Evolutionary conservation across 2,329 filamentous ascomycete species (phyloP).

Genomic region (Colletotrichum camelliae): DNA sequence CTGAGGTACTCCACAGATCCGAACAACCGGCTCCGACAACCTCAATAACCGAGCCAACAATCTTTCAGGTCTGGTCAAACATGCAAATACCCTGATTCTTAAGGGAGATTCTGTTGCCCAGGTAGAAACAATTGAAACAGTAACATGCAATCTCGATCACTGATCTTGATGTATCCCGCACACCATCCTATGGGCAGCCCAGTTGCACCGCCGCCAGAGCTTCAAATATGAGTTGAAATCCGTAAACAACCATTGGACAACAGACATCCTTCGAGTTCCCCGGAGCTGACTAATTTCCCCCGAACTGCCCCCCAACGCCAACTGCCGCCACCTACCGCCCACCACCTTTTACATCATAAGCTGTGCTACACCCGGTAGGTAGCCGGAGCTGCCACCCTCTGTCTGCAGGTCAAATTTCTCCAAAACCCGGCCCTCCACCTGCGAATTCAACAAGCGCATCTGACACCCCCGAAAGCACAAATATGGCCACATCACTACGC

Average conservation of each 20-base stretch:
- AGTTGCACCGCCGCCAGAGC: not conserved
- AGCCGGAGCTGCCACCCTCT: not conserved
- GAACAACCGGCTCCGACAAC: not conserved
- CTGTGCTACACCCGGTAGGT: not conserved
- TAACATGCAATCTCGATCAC: not conserved
- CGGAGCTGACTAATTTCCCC: slow-evolving; percentile 10
- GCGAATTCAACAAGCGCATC: not conserved
- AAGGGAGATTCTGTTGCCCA: not conserved
- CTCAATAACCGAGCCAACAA: not conserved
- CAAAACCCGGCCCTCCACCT: slow-evolving; percentile 23
- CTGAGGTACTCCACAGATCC: not conserved
- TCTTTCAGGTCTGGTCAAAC: not conserved
- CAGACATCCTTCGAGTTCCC: not conserved
- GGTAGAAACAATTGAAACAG: not conserved
- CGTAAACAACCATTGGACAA: slow-evolving; percentile 5
- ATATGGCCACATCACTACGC: slow-evolving; percentile 36
- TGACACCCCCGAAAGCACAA: not conserved
- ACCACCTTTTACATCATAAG: slow-evolving; percentile 19
- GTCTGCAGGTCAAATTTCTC: slow-evolving; percentile 33
- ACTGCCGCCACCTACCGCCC: slow-evolving; percentile 22
- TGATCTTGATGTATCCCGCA: not conserved
- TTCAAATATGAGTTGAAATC: not conserved
- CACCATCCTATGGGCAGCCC: not conserved
- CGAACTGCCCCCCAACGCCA: not conserved
- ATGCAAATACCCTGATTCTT: not conserved